These are phyloP conservation scores for Globisporangium mamillatum DNA, from an alignment of 352 stramenopile genomes.

Conservation along the genomic window DNA sequence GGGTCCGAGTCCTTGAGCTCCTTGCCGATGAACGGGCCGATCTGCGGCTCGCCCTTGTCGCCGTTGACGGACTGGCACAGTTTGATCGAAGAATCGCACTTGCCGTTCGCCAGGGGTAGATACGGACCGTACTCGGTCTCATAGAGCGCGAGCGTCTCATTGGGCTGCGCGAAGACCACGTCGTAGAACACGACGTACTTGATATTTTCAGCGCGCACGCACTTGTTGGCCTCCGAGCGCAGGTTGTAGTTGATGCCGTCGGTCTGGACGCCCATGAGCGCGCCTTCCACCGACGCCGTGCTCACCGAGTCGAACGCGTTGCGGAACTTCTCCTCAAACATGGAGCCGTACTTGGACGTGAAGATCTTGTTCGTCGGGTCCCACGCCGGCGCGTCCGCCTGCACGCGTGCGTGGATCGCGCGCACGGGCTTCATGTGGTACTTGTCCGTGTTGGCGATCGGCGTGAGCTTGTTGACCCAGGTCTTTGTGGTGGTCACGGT, in stretches of 20 bases:
- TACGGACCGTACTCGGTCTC: conserved; percentile 65
- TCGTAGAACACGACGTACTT: conserved; percentile 85
- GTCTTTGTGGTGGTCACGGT: too few species aligned
- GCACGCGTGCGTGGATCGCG: conserved; percentile 54
- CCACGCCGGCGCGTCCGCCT: conserved; percentile 59
- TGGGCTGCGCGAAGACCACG: conserved; percentile 69
- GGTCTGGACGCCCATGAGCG: conserved; percentile 17
- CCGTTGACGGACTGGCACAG: conserved; percentile 78
- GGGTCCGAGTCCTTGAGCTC: conserved; percentile 45
- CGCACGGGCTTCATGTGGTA: too few species aligned
- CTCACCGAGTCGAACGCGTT: too few species aligned
- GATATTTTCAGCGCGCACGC: conserved; percentile 72
- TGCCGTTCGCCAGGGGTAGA: conserved; percentile 63
- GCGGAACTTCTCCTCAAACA: too few species aligned
- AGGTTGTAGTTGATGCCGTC: conserved; percentile 55
- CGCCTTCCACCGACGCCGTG: too few species aligned
- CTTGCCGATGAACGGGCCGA: conserved; percentile 68
- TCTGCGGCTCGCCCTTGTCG: conserved; percentile 48
- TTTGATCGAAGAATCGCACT: conserved; percentile 48
- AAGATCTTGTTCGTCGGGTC: conserved; percentile 28
- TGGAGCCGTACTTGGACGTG: conserved; percentile 10
- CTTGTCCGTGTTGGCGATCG: too few species aligned
- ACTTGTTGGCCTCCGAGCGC: conserved; percentile 13
- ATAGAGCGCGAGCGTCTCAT: conserved; percentile 71
- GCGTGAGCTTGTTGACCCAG: too few species aligned